These are phyloP conservation scores for Podila minutissima DNA, from an alignment of 192 early-diverging fungal species.

Conservation along the genomic window DNA sequence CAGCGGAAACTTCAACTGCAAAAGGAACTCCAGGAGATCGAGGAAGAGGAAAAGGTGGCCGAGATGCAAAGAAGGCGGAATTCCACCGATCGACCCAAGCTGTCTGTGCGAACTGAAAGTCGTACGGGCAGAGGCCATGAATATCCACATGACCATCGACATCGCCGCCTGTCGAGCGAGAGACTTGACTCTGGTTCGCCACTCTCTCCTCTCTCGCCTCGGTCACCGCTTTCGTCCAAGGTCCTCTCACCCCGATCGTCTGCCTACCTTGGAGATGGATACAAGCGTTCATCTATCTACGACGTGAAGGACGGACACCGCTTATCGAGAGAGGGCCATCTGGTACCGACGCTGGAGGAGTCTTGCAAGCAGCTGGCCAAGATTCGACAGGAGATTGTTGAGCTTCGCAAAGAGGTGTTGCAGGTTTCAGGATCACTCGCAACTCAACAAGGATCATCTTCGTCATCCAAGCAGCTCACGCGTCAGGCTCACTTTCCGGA, in stretches of 20 bases:
- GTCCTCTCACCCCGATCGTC: conserved; percentile 22
- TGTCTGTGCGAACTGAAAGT: conserved; percentile 21
- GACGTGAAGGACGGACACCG: conserved; percentile 2
- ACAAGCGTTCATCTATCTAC: conserved; percentile 39
- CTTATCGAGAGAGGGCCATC: conserved; percentile 11
- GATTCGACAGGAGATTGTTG: conserved; percentile 43
- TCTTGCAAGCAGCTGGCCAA: conserved; percentile 37
- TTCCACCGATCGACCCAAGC: conserved; percentile 2
- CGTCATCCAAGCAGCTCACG: background rate
- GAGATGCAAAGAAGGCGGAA: conserved; percentile 6
- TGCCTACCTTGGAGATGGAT: conserved; percentile 8
- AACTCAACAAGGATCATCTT: background rate
- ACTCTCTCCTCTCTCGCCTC: conserved; percentile 13
- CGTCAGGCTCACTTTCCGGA: background rate
- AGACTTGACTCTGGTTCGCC: conserved; percentile 6
- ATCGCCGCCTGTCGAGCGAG: conserved; percentile 6
- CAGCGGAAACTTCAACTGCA: conserved; percentile 38
- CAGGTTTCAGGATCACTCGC: conserved; percentile 12
- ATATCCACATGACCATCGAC: background rate
- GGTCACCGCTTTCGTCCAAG: conserved; percentile 6
- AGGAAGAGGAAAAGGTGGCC: conserved; percentile 17
- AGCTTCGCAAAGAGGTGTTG: conserved; percentile 32
- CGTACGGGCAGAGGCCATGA: background rate
- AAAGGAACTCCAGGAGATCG: conserved; percentile 29
- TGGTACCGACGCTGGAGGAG: conserved; percentile 36